These are phyloP conservation scores for Colletotrichum tamarilloi DNA, from an alignment of 2,329 filamentous ascomycete genomes.

Conservation along the genomic window DNA sequence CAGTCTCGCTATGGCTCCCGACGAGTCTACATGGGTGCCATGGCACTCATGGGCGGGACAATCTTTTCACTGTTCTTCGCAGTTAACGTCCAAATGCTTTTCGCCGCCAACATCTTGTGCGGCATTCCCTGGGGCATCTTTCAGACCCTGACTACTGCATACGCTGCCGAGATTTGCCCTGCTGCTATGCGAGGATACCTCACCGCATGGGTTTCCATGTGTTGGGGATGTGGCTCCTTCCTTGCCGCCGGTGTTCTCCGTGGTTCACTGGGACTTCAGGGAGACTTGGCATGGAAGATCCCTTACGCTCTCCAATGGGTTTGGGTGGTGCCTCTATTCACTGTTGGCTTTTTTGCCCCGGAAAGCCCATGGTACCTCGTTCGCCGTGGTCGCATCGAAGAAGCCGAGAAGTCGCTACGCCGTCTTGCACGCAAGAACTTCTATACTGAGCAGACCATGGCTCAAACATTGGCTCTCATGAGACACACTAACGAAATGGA, in stretches of 20 bases:
- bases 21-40: slow-evolving; percentile 49
- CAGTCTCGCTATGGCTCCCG: slow-evolving; percentile 48
- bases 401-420: slow-evolving; percentile 53
- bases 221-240: slow-evolving; percentile 52
- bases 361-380: slow-evolving; percentile 64
- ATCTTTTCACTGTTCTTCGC: slow-evolving; percentile 53
- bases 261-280: slow-evolving; percentile 36
- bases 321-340: slow-evolving; percentile 57
- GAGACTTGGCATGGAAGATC: slow-evolving; percentile 36
- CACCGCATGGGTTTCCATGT: slow-evolving; percentile 52
- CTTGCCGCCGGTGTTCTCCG: slow-evolving; percentile 48
- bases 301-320: slow-evolving; percentile 61
- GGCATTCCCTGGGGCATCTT: slow-evolving; percentile 48
- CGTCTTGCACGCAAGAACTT: slow-evolving; percentile 43
- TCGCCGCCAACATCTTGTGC: slow-evolving; percentile 41
- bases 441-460: slow-evolving; percentile 52
- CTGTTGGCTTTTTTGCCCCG: slow-evolving; percentile 57
- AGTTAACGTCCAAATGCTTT: slow-evolving; percentile 43
- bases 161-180: slow-evolving; percentile 51
- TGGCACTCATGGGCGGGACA: slow-evolving; percentile 47
- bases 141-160: slow-evolving; percentile 50
- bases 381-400: slow-evolving; percentile 52
- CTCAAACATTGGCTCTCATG: slow-evolving; percentile 52
- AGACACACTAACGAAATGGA: slow-evolving; percentile 52
- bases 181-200: slow-evolving; percentile 53